phyloP scores from a whole-genome alignment of 768 basidiomycete genomes.

The Tephrocybe sp. region DNA sequence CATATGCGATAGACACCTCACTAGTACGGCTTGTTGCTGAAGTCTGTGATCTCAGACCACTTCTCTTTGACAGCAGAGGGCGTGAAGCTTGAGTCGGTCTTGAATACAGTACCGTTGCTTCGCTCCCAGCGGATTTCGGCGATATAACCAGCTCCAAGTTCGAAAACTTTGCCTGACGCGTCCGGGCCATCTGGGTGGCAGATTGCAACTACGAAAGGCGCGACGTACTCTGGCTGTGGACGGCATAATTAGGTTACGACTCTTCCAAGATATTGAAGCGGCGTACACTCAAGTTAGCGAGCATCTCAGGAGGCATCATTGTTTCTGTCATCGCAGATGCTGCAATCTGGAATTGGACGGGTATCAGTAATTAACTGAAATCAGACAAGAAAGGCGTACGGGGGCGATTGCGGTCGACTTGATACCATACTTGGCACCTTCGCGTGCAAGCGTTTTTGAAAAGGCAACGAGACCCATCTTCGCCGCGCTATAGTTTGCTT shows the following conservation, averaged over 20 bases:
- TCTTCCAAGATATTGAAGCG: neutral
- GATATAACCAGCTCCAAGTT: conserved; percentile 89
- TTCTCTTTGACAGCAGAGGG: conserved; percentile 89
- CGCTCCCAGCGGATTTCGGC: conserved; percentile 94
- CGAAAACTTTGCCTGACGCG: conserved; percentile 80
- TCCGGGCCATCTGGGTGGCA: conserved; percentile 83
- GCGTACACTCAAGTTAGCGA: conserved; percentile 76
- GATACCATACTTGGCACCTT: conserved; percentile 92
- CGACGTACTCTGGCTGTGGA: conserved; percentile 81
- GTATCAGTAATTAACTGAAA: too few species aligned
- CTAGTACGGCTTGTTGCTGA: conserved; percentile 66
- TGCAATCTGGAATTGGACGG: conserved; percentile 60
- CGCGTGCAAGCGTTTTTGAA: conserved; percentile 88
- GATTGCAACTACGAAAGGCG: conserved; percentile 87
- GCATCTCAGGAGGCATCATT: conserved; percentile 90
- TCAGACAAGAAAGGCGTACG: conserved; percentile 43
- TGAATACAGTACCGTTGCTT: conserved; percentile 84
- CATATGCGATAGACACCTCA: conserved; percentile 36
- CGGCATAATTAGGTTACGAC: neutral
- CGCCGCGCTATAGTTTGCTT: conserved; percentile 96
- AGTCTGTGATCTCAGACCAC: conserved; percentile 83
- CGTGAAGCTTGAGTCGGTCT: conserved; percentile 85
- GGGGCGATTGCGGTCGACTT: conserved; percentile 86
- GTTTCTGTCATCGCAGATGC: conserved; percentile 96
- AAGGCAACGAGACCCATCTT: conserved; percentile 95